phyloP scores from a whole-genome alignment of 2,329 filamentous ascomycete species.

The Neonectria punicea region DNA sequence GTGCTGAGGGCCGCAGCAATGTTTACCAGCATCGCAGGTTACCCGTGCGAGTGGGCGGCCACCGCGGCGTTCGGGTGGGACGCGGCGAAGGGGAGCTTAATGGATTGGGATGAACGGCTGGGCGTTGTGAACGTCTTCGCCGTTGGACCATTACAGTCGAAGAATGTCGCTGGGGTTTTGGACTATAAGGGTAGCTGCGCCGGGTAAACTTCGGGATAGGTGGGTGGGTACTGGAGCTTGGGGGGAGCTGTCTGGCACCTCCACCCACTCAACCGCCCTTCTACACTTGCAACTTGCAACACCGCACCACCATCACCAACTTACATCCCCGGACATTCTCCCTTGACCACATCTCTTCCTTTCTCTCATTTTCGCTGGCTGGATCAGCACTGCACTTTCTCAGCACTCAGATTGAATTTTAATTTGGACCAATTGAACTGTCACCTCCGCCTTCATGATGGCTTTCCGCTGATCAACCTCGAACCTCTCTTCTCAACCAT shows the following conservation, averaged over 20 bases:
- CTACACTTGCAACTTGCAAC: neutral
- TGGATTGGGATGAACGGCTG: slow-evolving; percentile 62
- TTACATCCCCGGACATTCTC: neutral
- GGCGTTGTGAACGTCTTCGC: slow-evolving; percentile 67
- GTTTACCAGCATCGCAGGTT: slow-evolving; percentile 70
- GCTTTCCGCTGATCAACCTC: neutral
- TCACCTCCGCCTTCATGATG: neutral
- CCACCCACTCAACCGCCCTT: neutral
- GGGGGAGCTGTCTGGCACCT: neutral
- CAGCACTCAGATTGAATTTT: neutral
- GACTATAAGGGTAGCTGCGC: slow-evolving; percentile 38
- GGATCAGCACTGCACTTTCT: neutral
- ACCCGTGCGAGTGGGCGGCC: slow-evolving; percentile 72
- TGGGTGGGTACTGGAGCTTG: neutral
- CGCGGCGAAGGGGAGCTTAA: slow-evolving; percentile 66
- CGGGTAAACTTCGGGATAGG: slow-evolving; percentile 7
- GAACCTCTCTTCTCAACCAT: neutral
- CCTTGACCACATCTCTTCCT: neutral
- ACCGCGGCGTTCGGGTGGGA: slow-evolving; percentile 77
- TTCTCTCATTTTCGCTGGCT: neutral
- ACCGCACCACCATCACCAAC: neutral
- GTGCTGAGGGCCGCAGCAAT: slow-evolving; percentile 68
- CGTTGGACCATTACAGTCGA: slow-evolving; percentile 72
- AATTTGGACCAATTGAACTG: neutral
- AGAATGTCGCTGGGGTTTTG: slow-evolving; percentile 11